Evolutionary conservation across 1,284 basidiomycete genomes (phyloP).

Genomic region (Microbotryum lychnidis-dioicae): DNA sequence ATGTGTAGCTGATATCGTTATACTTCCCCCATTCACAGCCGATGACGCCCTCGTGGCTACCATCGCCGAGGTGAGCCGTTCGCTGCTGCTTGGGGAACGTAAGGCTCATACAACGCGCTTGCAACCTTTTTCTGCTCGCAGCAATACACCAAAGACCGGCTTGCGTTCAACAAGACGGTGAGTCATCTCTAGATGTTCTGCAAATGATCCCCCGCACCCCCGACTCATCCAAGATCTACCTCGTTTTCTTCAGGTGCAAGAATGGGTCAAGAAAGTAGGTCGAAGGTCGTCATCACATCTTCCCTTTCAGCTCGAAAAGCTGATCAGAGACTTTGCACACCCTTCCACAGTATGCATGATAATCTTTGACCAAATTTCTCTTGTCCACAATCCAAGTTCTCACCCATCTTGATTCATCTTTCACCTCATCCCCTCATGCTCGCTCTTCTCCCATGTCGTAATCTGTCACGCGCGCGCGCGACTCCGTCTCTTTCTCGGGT

Average conservation of each 20-base stretch:
- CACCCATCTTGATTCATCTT: neutral
- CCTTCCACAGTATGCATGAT: neutral
- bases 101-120: too few species aligned
- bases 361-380: neutral
- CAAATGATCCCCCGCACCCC: neutral
- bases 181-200: neutral
- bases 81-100: neutral
- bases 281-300: neutral
- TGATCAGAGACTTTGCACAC: neutral
- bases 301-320: neutral
- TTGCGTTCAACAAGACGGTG: constrained; percentile 30
- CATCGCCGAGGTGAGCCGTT: constrained; percentile 30
- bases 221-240: neutral
- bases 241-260: constrained; percentile 25
- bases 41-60: constrained; percentile 36
- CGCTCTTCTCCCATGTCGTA: too few species aligned
- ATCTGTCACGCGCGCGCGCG: too few species aligned
- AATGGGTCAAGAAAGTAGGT: constrained; percentile 34
- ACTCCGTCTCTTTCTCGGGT: neutral
- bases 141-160: constrained; percentile 28
- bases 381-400: neutral
- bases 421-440: neutral
- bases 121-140: neutral
- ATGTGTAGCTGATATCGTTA: too few species aligned
- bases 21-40: constrained; percentile 8